phyloP scores from a whole-genome alignment of 768 basidiomycete genomes.

The Lactifluus subvellereus region DNA sequence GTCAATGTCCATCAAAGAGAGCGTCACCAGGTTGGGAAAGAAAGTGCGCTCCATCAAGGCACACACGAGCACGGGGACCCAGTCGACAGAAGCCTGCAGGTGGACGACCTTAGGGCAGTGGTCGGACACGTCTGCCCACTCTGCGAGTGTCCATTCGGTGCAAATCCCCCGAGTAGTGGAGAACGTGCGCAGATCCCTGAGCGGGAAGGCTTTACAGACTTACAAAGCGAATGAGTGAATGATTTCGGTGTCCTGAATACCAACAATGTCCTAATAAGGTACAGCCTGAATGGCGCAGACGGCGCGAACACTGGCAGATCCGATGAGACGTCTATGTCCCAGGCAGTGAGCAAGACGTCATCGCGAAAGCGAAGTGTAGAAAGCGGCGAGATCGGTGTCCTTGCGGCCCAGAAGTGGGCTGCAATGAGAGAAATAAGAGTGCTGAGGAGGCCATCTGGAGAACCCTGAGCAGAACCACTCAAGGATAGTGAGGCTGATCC shows the following conservation, averaged over 20 bases:
- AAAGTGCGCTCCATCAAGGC: too few relatives aligned
- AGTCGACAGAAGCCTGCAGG: too few relatives aligned
- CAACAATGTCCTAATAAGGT: not conserved
- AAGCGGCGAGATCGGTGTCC: too few relatives aligned
- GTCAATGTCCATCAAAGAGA: not conserved
- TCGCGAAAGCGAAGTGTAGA: not conserved
- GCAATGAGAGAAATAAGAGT: too few relatives aligned
- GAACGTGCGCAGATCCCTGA: not conserved
- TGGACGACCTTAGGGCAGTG: too few relatives aligned
- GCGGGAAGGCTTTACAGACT: not conserved
- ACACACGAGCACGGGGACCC: too few relatives aligned
- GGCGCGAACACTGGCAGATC: not conserved
- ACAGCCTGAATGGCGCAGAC: not conserved
- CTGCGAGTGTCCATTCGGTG: too few relatives aligned
- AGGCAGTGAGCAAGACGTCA: not conserved
- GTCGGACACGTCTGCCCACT: too few relatives aligned
- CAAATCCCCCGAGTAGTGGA: too few relatives aligned
- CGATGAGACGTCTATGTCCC: not conserved
- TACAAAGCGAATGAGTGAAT: not conserved
- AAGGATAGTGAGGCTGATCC: too few relatives aligned
- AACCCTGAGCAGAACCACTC: not conserved
- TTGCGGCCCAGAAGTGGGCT: too few relatives aligned
- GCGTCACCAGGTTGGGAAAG: too few relatives aligned
- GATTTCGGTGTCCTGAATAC: not conserved
- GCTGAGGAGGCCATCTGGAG: not conserved